Evolutionary conservation across 2,329 filamentous ascomycete genomes (phyloP).

Genomic region (Cyphellophora europaea): DNA sequence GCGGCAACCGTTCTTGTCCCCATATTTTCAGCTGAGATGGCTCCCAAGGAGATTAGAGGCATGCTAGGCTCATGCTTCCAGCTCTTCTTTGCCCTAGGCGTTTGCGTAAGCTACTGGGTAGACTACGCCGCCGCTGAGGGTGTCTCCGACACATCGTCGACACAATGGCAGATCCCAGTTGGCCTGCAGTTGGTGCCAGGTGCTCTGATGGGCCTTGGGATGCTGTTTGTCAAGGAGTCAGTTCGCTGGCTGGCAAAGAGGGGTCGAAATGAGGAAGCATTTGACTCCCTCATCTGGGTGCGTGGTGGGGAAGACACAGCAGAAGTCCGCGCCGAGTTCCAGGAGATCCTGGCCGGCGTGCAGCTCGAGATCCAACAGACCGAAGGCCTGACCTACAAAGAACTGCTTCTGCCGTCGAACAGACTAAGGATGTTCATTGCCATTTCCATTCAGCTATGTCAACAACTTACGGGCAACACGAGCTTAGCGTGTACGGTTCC

Average conservation of each 20-base stretch:
- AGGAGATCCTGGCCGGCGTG: slow-evolving; percentile 34
- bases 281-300: slow-evolving; percentile 42
- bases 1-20: slow-evolving; percentile 35
- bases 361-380: slow-evolving; percentile 37
- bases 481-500: slow-evolving; percentile 30
- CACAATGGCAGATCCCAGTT: slow-evolving; percentile 49
- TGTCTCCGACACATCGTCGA: slow-evolving; percentile 22
- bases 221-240: slow-evolving; percentile 41
- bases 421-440: slow-evolving; percentile 40
- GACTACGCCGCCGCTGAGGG: slow-evolving; percentile 37
- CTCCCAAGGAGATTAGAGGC: slow-evolving; percentile 32
- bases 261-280: slow-evolving; percentile 36
- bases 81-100: slow-evolving; percentile 41
- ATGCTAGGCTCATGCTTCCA: slow-evolving; percentile 44
- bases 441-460: slow-evolving; percentile 41
- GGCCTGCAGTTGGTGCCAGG: slow-evolving; percentile 42
- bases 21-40: slow-evolving; percentile 37
- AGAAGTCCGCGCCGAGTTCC: slow-evolving; percentile 25
- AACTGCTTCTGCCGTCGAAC: slow-evolving; percentile 38
- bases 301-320: slow-evolving; percentile 35
- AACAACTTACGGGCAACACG: slow-evolving; percentile 43
- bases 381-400: slow-evolving; percentile 38
- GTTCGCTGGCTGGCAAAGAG: slow-evolving; percentile 38
- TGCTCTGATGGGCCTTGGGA: slow-evolving; percentile 37
- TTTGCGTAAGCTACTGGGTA: slow-evolving; percentile 45